Percentiles rank a stretch among this genome's conserved stretches.
Evolutionary conservation across 768 basidiomycete genomes (phyloP).

Genomic region (Pholiota microspora): DNA sequence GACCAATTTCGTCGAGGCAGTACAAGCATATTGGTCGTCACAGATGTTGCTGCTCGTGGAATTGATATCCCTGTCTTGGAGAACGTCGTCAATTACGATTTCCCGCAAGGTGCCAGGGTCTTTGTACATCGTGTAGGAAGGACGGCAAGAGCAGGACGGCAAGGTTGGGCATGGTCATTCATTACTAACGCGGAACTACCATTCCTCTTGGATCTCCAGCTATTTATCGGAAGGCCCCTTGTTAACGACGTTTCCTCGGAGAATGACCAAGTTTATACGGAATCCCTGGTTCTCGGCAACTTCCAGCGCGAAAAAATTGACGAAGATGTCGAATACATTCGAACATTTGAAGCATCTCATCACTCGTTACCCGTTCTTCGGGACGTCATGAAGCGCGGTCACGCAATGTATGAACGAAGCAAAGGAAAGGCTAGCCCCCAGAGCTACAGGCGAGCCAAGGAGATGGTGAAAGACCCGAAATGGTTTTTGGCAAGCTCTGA

Average conservation of each 20-base stretch:
- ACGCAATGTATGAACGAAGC: constrained; percentile 91
- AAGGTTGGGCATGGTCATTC: constrained; percentile 97
- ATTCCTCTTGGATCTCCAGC: constrained; percentile 87
- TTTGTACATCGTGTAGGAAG: constrained; percentile 97
- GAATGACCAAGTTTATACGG: constrained; percentile 64
- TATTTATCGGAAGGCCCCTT: constrained; percentile 84
- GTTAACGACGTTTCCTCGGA: constrained; percentile 45
- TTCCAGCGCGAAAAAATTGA: constrained; percentile 81
- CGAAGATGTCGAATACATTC: constrained; percentile 79
- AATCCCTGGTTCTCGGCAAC: constrained; percentile 75
- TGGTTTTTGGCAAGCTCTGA: constrained; percentile 71
- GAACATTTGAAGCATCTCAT: constrained; percentile 60
- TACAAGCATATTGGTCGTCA: constrained; percentile 89
- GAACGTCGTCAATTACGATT: constrained; percentile 98
- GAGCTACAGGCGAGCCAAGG: constrained; percentile 88
- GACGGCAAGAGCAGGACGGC: constrained; percentile 91
- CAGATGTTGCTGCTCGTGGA: constrained; percentile 96
- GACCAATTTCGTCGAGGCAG: constrained; percentile 79
- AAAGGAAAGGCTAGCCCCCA: constrained; percentile 86
- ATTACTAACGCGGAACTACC: constrained; percentile 84
- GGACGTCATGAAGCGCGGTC: constrained; percentile 85
- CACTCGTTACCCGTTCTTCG: constrained; percentile 64
- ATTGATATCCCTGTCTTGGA: constrained; percentile 97
- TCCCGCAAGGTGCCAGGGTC: constrained; percentile 89
- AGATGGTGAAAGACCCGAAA: constrained; percentile 69